Evolutionary conservation across 140 eudicot species (phyloP), one percentile per base, ranked within the genome.

Genomic region (Bidens hawaiensis): DNA sequence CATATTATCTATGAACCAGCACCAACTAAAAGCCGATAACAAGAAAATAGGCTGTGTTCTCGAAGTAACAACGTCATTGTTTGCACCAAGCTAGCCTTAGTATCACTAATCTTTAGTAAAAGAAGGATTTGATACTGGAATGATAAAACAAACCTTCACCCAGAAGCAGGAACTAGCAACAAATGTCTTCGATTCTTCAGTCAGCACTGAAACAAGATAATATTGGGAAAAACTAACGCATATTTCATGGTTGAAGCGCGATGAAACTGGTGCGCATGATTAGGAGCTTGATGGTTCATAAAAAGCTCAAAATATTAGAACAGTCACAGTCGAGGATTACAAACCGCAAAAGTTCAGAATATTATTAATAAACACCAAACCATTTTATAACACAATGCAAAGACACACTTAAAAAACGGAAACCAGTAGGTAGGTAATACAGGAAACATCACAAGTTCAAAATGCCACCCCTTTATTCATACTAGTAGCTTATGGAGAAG

Each of bases 401-500:
- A 36, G 40, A 26, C 48, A 60, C 52, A 41, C 59, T 59, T 51
- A 16, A 16, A 60, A 59, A 30, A 28, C 56, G 60, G 45, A 74
- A 74, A 73, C 62, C 72, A 64, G 54, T n/a, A n/a, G n/a, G n/a
- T 23, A 19, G 63, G 27, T 18, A 62, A 3, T 14, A 51, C 70
- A 63, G 19, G 36, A 61, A 62, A 42, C 50, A 52, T 52, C 64
- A 31, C 51, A 53, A 42, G 22, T 16, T 19, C 2, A 14, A 61
- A 51, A 25, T 5, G 63, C 64, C 52, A 62, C 24, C 13, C 60
- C 66, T 67, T 74, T 74, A 74, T 74, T 74, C 23, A 67, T 65
- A 60, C 18, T 34, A 60, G 69, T 27, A 59, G 64, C 59, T 9
- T 67, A 64, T 43, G 66, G 50, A 43, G 72, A 45, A 60, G 68